Evolutionary conservation across 2,329 filamentous ascomycete genomes (phyloP).

Genomic region (Didymella exigua): DNA sequence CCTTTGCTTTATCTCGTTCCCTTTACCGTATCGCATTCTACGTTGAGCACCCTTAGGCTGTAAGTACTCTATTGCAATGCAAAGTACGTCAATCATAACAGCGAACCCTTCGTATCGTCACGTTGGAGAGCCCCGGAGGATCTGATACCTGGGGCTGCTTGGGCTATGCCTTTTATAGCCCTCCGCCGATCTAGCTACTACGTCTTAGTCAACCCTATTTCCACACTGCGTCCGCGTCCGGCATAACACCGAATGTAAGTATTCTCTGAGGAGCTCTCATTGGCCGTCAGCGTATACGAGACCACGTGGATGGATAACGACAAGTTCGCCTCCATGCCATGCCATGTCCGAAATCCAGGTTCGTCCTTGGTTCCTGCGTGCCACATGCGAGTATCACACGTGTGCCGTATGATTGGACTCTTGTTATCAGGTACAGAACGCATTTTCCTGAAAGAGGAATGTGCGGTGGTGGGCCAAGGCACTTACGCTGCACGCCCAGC

Average conservation of each 20-base stretch:
- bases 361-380: slow-evolving; percentile 11
- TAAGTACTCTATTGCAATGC: not conserved
- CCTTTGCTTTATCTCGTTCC: not conserved
- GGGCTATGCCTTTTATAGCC: not conserved
- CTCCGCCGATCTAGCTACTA: not conserved
- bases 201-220: not conserved
- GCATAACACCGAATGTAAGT: not conserved
- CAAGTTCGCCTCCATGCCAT: not conserved
- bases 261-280: not conserved
- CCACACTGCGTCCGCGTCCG: not conserved
- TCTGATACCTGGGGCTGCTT: not conserved
- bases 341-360: slow-evolving; percentile 24
- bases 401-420: slow-evolving; percentile 35
- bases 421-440: slow-evolving; percentile 30
- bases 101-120: not conserved
- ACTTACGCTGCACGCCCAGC: slow-evolving; percentile 22
- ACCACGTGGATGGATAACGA: slow-evolving; percentile 10
- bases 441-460: slow-evolving; percentile 30
- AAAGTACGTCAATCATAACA: not conserved
- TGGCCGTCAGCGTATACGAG: not conserved
- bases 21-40: not conserved
- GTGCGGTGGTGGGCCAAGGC: slow-evolving; percentile 18
- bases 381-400: slow-evolving; percentile 25
- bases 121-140: not conserved
- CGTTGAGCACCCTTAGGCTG: not conserved